Conservation (phyloP, 2,329 filamentous ascomycete genomes). For the Coniochaeta ligniaria region DNA sequence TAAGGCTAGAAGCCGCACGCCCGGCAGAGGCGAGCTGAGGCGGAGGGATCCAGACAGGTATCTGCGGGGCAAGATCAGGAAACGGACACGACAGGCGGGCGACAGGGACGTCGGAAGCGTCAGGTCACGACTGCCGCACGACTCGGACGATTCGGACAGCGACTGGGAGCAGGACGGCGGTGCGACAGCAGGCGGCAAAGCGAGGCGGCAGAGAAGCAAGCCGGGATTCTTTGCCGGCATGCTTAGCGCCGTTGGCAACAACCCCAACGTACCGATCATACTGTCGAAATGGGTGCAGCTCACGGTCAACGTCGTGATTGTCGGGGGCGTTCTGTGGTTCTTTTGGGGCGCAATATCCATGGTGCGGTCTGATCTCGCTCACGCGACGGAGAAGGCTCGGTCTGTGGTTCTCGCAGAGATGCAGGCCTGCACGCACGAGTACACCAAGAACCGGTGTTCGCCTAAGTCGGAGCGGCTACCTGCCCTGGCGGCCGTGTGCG, state of each 20-base stretch:
- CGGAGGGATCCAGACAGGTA: constrained; percentile 33
- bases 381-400: constrained; percentile 63
- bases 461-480: constrained; percentile 57
- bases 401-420: constrained; percentile 66
- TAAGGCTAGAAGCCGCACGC: constrained; percentile 27
- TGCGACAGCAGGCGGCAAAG: constrained; percentile 14
- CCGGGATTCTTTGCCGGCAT: constrained; percentile 33
- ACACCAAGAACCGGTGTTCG: constrained; percentile 67
- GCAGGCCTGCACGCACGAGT: constrained; percentile 65
- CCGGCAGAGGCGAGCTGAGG: constrained; percentile 59
- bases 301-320: constrained; percentile 56
- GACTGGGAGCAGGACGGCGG: constrained; percentile 22
- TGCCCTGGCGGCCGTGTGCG: constrained; percentile 65
- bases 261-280: constrained; percentile 52
- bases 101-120: constrained; percentile 47
- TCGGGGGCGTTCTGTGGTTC: constrained; percentile 52
- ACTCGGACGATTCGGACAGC: constrained; percentile 43
- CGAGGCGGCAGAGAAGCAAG: constrained; percentile 2
- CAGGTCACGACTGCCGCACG: constrained; percentile 34
- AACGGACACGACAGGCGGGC: constrained; percentile 43
- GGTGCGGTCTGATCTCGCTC: constrained; percentile 67
- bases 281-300: constrained; percentile 53
- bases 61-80: constrained; percentile 40
- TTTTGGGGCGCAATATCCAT: constrained; percentile 63
- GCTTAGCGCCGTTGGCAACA: constrained; percentile 45